Conservation (phyloP, 176 grass and related monocot species). For the Cenchrus purpureus region DNA sequence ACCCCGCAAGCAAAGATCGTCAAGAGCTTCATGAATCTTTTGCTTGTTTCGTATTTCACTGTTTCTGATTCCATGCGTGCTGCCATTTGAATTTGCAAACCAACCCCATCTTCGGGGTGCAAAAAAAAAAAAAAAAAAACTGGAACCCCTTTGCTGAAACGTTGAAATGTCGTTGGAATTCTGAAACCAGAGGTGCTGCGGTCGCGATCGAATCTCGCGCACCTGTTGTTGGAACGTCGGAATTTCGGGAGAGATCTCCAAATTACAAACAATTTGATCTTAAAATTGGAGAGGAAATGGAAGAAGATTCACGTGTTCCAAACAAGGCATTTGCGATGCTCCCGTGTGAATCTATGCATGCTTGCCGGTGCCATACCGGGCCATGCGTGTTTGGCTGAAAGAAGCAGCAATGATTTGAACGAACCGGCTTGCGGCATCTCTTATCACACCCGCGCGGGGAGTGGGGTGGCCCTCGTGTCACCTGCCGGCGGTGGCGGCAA, state of each 20-base stretch:
- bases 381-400: not conserved
- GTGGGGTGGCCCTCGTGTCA: not conserved
- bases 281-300: not conserved
- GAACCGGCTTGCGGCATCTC: not conserved
- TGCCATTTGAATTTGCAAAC: too few species aligned
- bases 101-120: too few species aligned
- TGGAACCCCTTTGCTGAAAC: too few species aligned
- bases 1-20: constrained; percentile 24
- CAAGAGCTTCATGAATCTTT: constrained; percentile 8
- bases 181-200: not conserved
- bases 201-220: not conserved
- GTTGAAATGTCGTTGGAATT: too few species aligned
- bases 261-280: not conserved
- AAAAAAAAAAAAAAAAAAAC: too few species aligned
- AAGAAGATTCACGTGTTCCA: not conserved
- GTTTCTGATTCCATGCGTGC: too few species aligned
- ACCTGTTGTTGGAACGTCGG: not conserved
- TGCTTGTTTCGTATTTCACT: not conserved
- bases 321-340: not conserved
- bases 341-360: not conserved
- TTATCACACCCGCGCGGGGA: too few species aligned
- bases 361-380: not conserved
- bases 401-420: not conserved
- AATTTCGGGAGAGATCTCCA: not conserved
- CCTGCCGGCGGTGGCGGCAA: not conserved